Conservation (phyloP, 1,284 basidiomycete genomes). For the Naganishia liquefaciens region DNA sequence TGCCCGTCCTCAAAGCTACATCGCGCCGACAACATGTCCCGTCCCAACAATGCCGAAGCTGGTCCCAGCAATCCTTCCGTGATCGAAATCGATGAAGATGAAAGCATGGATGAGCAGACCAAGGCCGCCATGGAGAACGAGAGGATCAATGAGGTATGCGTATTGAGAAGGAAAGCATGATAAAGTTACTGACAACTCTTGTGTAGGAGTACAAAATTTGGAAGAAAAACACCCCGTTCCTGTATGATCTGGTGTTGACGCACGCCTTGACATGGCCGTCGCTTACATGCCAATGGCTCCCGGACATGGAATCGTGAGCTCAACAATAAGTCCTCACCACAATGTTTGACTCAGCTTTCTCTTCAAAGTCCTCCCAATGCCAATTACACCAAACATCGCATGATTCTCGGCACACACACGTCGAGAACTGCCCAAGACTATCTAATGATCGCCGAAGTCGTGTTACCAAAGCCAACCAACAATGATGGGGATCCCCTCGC, state of each 20-base stretch:
- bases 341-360: conserved; percentile 28
- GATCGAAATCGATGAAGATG: conserved; percentile 66
- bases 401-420: conserved; percentile 96
- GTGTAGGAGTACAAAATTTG: conserved; percentile 59
- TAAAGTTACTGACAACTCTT: neutral
- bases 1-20: neutral
- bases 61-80: conserved; percentile 23
- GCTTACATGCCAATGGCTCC: conserved; percentile 98
- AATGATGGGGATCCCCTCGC: conserved; percentile 53
- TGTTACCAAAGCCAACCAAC: conserved; percentile 74
- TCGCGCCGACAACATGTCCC: conserved; percentile 7
- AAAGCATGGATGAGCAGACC: conserved; percentile 60
- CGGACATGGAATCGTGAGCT: conserved; percentile 86
- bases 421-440: conserved; percentile 93
- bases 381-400: conserved; percentile 86
- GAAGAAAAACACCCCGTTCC: conserved; percentile 95
- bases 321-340: neutral
- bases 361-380: conserved; percentile 68
- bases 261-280: conserved; percentile 98
- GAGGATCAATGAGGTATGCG: conserved; percentile 80
- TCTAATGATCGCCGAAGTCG: conserved; percentile 91
- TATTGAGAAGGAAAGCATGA: neutral
- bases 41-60: conserved; percentile 21
- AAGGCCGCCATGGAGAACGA: conserved; percentile 82
- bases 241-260: conserved; percentile 96